A percentile compares a stretch with the other conserved stretches of the same genome.
phyloP scores from a whole-genome alignment of 192 early-diverging fungal species.

The Linnemannia schmuckeri region DNA sequence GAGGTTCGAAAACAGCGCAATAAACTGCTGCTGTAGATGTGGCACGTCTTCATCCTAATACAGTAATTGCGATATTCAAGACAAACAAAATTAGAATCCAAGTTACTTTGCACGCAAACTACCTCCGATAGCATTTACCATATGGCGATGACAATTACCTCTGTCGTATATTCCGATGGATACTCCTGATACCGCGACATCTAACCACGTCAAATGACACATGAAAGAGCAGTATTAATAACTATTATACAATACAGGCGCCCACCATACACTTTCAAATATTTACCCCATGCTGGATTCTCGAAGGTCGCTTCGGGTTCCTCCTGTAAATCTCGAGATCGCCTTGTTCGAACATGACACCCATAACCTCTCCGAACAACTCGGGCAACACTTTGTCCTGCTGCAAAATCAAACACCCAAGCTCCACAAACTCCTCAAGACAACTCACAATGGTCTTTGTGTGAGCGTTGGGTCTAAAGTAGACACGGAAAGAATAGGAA shows the following conservation, averaged over 20 bases:
- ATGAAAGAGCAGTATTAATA: not conserved
- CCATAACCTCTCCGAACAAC: slow-evolving; percentile 21
- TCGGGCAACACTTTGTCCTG: slow-evolving; percentile 33
- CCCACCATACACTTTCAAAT: not conserved
- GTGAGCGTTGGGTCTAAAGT: slow-evolving; percentile 25
- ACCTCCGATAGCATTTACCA: not conserved
- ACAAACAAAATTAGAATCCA: not conserved
- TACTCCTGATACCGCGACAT: slow-evolving; percentile 39
- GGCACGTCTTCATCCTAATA: slow-evolving; percentile 34
- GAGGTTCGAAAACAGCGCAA: slow-evolving; percentile 13
- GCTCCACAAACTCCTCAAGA: slow-evolving; percentile 36
- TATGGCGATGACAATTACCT: slow-evolving; percentile 16
- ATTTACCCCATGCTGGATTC: slow-evolving; percentile 29
- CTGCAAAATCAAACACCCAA: slow-evolving; percentile 25
- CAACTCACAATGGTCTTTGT: slow-evolving; percentile 5
- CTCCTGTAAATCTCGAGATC: slow-evolving; percentile 41
- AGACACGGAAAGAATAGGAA: not conserved
- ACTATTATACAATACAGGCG: not conserved
- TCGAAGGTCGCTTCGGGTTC: slow-evolving; percentile 42
- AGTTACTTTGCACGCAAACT: no score
- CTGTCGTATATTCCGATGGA: slow-evolving; percentile 26
- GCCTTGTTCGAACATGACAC: slow-evolving; percentile 35
- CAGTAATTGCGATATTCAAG: not conserved
- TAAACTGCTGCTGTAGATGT: slow-evolving; percentile 41
- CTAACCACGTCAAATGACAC: not conserved